Evolutionary conservation across 1,284 basidiomycete genomes (phyloP), one percentile per base, ranked within the genome.

Genomic region (Cutaneotrichosporon sp.): DNA sequence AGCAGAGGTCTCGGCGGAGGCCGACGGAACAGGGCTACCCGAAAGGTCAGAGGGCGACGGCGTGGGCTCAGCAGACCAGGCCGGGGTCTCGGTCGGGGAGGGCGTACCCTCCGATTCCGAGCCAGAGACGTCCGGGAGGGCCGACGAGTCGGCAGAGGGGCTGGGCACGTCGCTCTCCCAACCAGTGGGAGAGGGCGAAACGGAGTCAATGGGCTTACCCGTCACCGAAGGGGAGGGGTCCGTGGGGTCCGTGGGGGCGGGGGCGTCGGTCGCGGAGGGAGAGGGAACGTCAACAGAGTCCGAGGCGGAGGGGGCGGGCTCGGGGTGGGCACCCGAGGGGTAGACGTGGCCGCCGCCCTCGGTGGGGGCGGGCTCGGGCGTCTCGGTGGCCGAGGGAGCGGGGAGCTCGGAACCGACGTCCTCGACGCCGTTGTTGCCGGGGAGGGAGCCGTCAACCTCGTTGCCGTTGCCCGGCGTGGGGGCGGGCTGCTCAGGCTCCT

Each of bases 41-140:
- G 38, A 43, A 16, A 58, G 54, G 6, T 20, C 51, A n/a, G 67
- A 51, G 45, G 56, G 31, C 20, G 64, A 56, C n/a, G 59, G 11
- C 31, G 60, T 25, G 14, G 59, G 45, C 58, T 59, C 54, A 22
- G 52, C 46, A 33, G 58, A 50, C 38, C 38, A 42, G 18, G 38
- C 38, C 38, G 38, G 38, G 38, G 38, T 42, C 38, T 42, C 38
- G 38, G 38, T 29, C 29, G 29, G 16, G 38, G 18, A n/a, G 38
- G 38, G 7, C 38, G 38, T 42, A 18, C 18, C 18, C 3, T 8
- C 38, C 18, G 8, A 7, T 18, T 42, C 50, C 29, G 59, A 53
- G 13, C 34, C 52, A 5, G 59, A 22, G 20, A 47, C 46, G 52
- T 55, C 52, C 33, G 27, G 25, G 13, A 54, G 36, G 24, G 56